Base-by-base conservation (phyloP, 352 stramenopile species). In the Thalassiosira exigua region DNA sequence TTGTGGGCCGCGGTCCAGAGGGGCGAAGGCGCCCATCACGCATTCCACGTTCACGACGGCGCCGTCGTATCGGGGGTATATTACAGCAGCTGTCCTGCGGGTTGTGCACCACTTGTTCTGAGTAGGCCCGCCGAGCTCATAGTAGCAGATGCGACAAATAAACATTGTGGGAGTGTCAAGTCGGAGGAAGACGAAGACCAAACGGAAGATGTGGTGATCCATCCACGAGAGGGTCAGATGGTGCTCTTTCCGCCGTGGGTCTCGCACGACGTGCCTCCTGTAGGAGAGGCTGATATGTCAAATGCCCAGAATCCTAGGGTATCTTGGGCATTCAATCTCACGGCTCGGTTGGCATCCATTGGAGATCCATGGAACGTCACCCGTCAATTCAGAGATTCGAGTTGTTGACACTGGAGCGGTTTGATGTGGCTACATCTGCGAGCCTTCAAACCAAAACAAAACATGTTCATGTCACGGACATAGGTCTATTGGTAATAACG, bases 271-370 rank as follows among this genome's bases (percentile, higher is more conserved):
- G 67, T 75, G 0, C 67, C 67, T 7, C 1, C 14, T n/a, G n/a
- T n/a, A n/a, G n/a, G n/a, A n/a, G 21, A 22, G 12, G 17, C 26
- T 54, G n/a, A 2, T 22, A 24, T 19, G 9, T 0, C 11, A 0
- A 7, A 39, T 42, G 9, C 39, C 50, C 29, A 26, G n/a, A 42
- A 60, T 36, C 22, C 67, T 4, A 68, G 67, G 51, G 67, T 75
- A 14, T 75, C 67, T 4, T 75, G 67, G 67, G 36, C 67, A 56
- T 75, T 75, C 41, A 75, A 75, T 60, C 46, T 75, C 19, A 75
- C 32, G 57, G 67, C 36, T 26, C 26, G 67, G 24, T 27, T 66
- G 30, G 67, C 39, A 9, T 36, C 22, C 27, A 68, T 75, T 12
- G 50, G 64, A 12, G 26, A 75, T 60, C 30, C 67, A 29, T 75